A percentile compares a stretch with the other conserved stretches of the same genome.
These are phyloP conservation scores for Geotrichum europaeum DNA, from an alignment of 1,139 yeast genomes.

Conservation along the genomic window DNA sequence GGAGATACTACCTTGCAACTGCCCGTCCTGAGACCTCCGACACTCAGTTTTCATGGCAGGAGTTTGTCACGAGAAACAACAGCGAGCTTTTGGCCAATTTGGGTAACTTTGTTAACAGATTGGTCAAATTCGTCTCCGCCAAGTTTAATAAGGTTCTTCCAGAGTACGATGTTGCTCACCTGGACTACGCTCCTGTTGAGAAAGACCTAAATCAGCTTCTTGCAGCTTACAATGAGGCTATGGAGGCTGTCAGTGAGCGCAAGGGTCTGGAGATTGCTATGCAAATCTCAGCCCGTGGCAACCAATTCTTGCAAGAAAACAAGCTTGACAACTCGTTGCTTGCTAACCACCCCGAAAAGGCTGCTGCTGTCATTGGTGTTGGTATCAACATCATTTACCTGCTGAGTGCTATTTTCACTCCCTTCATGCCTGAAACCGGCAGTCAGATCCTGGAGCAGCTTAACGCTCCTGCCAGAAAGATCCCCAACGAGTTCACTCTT, in stretches of 20 bases:
- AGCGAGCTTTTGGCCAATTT: slow-evolving; percentile 88
- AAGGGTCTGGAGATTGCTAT: slow-evolving; percentile 86
- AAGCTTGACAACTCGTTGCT: slow-evolving; percentile 84
- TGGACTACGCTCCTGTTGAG: slow-evolving; percentile 45
- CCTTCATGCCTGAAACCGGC: slow-evolving; percentile 86
- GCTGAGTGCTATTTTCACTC: slow-evolving; percentile 70
- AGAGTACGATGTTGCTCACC: slow-evolving; percentile 36
- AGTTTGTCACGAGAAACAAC: slow-evolving; percentile 89
- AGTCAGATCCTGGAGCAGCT: slow-evolving; percentile 66
- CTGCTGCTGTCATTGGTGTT: slow-evolving; percentile 90
- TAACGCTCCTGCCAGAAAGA: slow-evolving; percentile 72
- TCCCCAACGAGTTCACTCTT: slow-evolving; percentile 68
- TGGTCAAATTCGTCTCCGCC: slow-evolving; percentile 82
- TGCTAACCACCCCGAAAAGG: slow-evolving; percentile 65
- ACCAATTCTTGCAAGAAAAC: slow-evolving; percentile 90
- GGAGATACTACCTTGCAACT: slow-evolving; percentile 93
- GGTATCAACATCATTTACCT: slow-evolving; percentile 85
- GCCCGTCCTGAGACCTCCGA: slow-evolving; percentile 94
- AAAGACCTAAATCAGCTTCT: slow-evolving; percentile 59
- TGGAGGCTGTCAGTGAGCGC: slow-evolving; percentile 72
- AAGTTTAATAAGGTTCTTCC: slow-evolving; percentile 92
- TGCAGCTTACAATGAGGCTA: slow-evolving; percentile 53
- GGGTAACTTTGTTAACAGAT: slow-evolving; percentile 94
- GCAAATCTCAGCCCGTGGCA: slow-evolving; percentile 89
- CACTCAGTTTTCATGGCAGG: slow-evolving; percentile 95